These are phyloP conservation scores for Globisporangium spinosum DNA, from an alignment of 352 stramenopile species.

Conservation along the genomic window DNA sequence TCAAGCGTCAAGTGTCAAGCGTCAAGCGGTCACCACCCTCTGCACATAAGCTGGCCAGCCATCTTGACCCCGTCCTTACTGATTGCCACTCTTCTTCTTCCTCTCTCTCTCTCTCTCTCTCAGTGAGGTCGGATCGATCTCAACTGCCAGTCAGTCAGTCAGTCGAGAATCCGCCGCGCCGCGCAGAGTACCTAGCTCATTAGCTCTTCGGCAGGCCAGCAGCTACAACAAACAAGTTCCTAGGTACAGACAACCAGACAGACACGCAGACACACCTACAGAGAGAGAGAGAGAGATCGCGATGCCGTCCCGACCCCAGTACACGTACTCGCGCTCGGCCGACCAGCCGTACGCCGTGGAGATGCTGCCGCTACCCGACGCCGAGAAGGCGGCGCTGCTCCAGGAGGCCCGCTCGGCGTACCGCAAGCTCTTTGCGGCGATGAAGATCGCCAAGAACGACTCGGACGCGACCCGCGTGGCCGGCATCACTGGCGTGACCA, in stretches of 20 bases:
- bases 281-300: no score
- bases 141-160: background rate
- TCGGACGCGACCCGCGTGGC: slow-evolving; percentile 31
- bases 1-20: background rate
- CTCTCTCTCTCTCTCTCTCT: background rate
- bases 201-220: background rate
- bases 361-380: slow-evolving; percentile 33
- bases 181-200: background rate
- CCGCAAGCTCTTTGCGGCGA: slow-evolving; percentile 37
- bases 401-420: slow-evolving; percentile 29
- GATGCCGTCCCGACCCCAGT: slow-evolving; percentile 20
- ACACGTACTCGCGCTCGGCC: slow-evolving; percentile 41
- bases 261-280: background rate
- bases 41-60: background rate
- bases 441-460: slow-evolving; percentile 28
- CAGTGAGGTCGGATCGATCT: background rate
- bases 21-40: background rate
- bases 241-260: background rate
- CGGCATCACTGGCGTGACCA: slow-evolving; percentile 23
- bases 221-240: background rate
- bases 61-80: background rate
- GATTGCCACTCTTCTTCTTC: slow-evolving; percentile 2
- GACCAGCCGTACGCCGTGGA: slow-evolving; percentile 50
- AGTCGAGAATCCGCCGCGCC: background rate
- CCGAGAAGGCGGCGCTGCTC: slow-evolving; percentile 30